Base-by-base conservation (phyloP, 306 rosid genomes). In the Fragaria vesca region DNA sequence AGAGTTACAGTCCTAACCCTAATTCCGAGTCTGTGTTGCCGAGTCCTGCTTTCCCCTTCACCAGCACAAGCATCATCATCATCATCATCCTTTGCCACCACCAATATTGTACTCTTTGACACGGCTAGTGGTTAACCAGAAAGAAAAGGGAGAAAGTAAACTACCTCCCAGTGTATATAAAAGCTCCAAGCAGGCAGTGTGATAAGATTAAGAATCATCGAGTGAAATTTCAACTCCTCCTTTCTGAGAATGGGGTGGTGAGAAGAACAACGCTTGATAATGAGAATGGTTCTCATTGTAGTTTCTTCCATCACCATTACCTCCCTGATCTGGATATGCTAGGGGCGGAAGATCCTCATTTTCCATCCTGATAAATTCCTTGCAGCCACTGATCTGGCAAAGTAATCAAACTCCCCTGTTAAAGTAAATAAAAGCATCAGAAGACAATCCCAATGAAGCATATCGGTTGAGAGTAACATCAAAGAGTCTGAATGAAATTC, bases 381-480 rank as follows among this genome's bases (percentile, higher is more conserved):
- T 80, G 79, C 72, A 60, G 80, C 80, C 83, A 78, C 79, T 75
- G 73, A 81, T 83, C 85, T 80, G 70, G 78, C 80, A 77, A 78
- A 79, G 69, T 74, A 83, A 83, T 86, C 87, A 84, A 78, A 83
- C 81, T 9, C 81, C 85, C 90, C 91, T 86, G 87, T 71, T 24
- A 75, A 72, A 81, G 85, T 68, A 61, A 81, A 50, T 46, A 57
- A 76, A 68, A 78, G 72, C 79, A 86, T 80, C 42, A 83, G 36
- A 77, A 81, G 76, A 47, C 72, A 82, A 54, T 77, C 81, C 72
- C 74, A 78, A 62, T 48, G 54, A 69, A 47, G 24, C 15, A 46
- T 45, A 43, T 17, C 66, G 69, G 40, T 46, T 20, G 61, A 47
- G 34, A 78, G 65, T n/a, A 46, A 71, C 13, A 21, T 66, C 52